Evolutionary conservation across 2,329 filamentous ascomycete genomes (phyloP).

Genomic region (Cryphonectria naterciae): DNA sequence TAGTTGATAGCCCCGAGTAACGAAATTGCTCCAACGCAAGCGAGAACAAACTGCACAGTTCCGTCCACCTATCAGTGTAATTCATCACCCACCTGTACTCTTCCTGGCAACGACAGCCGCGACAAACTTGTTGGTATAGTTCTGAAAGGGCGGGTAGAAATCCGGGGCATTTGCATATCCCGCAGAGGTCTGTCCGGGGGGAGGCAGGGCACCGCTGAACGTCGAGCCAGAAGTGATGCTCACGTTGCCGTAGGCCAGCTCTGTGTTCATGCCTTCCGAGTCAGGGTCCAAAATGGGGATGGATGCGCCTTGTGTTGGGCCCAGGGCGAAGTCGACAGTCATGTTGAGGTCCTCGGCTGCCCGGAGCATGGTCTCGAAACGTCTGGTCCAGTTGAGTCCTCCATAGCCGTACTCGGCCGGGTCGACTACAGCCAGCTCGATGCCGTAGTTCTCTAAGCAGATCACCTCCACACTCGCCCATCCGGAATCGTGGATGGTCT

Average conservation of each 20-base stretch:
- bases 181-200: slow-evolving; percentile 4
- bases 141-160: slow-evolving; percentile 14
- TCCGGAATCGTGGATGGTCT: slow-evolving; percentile 12
- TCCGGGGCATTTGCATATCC: slow-evolving; percentile 19
- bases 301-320: slow-evolving; percentile 19
- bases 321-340: slow-evolving; percentile 22
- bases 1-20: background rate
- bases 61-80: background rate
- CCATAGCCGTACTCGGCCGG: slow-evolving; percentile 20
- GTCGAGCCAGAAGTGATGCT: slow-evolving; percentile 17
- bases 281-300: slow-evolving; percentile 20
- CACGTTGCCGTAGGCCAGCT: slow-evolving; percentile 17
- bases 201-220: slow-evolving; percentile 18
- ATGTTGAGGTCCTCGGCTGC: slow-evolving; percentile 19
- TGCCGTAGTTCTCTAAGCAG: slow-evolving; percentile 21
- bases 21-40: background rate
- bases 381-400: slow-evolving; percentile 17
- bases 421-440: slow-evolving; percentile 18
- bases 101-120: slow-evolving; percentile 16
- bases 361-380: slow-evolving; percentile 18
- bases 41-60: background rate
- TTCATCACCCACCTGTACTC: slow-evolving; percentile 3
- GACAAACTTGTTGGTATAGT: slow-evolving; percentile 20
- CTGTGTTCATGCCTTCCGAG: slow-evolving; percentile 18
- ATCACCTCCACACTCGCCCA: slow-evolving; percentile 20